phyloP scores from a whole-genome alignment of 2,329 filamentous ascomycete genomes.

The Pseudopithomyces chartarum region DNA sequence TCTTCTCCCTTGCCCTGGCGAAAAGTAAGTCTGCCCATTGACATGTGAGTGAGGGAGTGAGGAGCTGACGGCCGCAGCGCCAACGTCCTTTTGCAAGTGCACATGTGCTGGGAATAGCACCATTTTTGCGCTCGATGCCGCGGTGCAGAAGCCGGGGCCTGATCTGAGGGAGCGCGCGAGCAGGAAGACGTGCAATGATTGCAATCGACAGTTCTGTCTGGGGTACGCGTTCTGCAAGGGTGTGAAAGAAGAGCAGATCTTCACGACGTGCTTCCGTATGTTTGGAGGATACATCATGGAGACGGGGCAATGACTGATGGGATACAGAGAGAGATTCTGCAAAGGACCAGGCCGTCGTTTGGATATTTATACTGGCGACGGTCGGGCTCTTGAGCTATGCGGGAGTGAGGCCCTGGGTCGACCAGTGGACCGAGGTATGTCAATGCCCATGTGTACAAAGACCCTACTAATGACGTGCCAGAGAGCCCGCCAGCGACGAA shows the following conservation, averaged over 20 bases:
- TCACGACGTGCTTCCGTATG: conserved; percentile 69
- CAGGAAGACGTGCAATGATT: conserved; percentile 65
- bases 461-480: conserved; percentile 24
- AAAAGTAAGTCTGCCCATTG: conserved; percentile 43
- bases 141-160: conserved; percentile 32
- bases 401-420: conserved; percentile 62
- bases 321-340: conserved; percentile 65
- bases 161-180: conserved; percentile 36
- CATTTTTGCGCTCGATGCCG: conserved; percentile 66
- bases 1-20: conserved; percentile 48
- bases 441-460: not conserved
- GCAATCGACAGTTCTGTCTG: conserved; percentile 70
- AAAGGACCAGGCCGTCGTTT: conserved; percentile 69
- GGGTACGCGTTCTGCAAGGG: conserved; percentile 66
- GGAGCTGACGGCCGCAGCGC: conserved; percentile 41
- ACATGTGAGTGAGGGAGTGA: not conserved
- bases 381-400: conserved; percentile 66
- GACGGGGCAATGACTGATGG: conserved; percentile 5
- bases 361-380: conserved; percentile 69
- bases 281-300: conserved; percentile 4
- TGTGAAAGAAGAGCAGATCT: conserved; percentile 66
- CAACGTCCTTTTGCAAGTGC: conserved; percentile 73
- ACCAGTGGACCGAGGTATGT: conserved; percentile 60
- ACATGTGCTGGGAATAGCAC: conserved; percentile 71
- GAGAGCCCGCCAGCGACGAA: conserved; percentile 54